These are phyloP conservation scores for Beauveria pseudobassiana DNA, from an alignment of 2,329 filamentous ascomycete species.

Conservation along the genomic window DNA sequence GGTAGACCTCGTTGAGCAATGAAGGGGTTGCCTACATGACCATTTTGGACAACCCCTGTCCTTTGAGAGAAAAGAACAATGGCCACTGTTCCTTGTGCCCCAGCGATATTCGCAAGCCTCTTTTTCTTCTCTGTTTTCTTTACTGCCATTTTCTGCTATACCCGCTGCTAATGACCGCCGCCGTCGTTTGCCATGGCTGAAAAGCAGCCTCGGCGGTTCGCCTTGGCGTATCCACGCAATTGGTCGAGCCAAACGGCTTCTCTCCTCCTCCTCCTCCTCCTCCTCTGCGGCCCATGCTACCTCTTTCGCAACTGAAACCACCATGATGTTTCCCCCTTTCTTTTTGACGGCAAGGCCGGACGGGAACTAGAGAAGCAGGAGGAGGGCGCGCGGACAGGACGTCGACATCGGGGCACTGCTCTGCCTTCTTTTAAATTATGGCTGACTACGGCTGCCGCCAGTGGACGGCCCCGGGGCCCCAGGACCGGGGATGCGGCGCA, in stretches of 20 bases:
- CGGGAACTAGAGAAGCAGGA: background rate
- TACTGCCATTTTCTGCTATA: background rate
- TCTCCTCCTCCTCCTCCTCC: background rate
- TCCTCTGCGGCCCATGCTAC: background rate
- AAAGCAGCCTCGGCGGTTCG: slow-evolving; percentile 3
- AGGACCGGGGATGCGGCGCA: background rate
- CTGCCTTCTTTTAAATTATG: too few species aligned
- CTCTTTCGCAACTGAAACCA: background rate
- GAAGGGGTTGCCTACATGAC: too few species aligned
- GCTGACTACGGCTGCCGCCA: background rate
- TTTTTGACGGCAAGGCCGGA: background rate
- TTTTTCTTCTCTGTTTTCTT: background rate
- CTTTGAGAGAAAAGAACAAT: too few species aligned
- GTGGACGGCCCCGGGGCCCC: background rate
- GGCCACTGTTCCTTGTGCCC: background rate
- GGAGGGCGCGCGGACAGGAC: background rate
- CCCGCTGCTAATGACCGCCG: background rate
- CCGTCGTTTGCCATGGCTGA: background rate
- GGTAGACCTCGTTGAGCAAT: too few species aligned
- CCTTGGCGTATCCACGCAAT: slow-evolving; percentile 2
- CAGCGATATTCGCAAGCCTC: background rate
- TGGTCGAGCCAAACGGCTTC: slow-evolving; percentile 3
- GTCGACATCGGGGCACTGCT: too few species aligned
- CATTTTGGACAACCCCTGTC: too few species aligned
- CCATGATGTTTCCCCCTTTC: too few species aligned